Conservation (phyloP, 176 grass and related monocot species). For the Hordeum vulgare region MorexV3_pseudomolecules_assembly NC_058518.1:26087869-26088368, state of each 20-base stretch:
- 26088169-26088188: background rate
- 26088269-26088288: background rate
- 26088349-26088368: slow-evolving; percentile 34
- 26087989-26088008: background rate
- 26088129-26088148: slow-evolving; percentile 29
- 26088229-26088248: background rate
- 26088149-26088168: slow-evolving; percentile 23
- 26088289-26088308: background rate
- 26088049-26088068: slow-evolving; percentile 24
- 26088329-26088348: background rate
- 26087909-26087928: background rate
- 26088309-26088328: background rate
- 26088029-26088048: background rate
- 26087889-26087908: slow-evolving; percentile 14
- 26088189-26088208: background rate
- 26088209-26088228: slow-evolving; percentile 17
- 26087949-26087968: background rate
- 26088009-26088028: background rate
- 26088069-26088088: background rate
- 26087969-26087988: background rate
- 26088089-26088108: background rate
- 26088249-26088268: background rate
- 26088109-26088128: slow-evolving; percentile 57
- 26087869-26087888: slow-evolving; percentile 23
- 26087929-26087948: background rate